Evolutionary conservation across 2,329 filamentous ascomycete genomes (phyloP).

Genomic region (Diaporthe citrichinensis): DNA sequence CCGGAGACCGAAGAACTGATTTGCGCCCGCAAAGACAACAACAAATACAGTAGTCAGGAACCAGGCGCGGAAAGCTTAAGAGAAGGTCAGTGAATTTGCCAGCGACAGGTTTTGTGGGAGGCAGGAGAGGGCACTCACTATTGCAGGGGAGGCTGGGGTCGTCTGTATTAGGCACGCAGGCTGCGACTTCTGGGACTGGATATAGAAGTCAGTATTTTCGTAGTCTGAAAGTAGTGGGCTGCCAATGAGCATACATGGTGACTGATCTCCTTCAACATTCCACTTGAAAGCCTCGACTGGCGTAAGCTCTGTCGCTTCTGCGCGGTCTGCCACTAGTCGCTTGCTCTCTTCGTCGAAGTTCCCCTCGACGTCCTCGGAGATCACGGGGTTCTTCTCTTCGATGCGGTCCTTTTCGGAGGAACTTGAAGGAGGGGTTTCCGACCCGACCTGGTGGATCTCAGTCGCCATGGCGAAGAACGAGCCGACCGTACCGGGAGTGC

Average conservation of each 20-base stretch:
- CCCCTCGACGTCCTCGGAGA: slow-evolving; percentile 36
- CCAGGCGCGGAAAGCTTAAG: slow-evolving; percentile 50
- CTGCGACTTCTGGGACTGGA: slow-evolving; percentile 53
- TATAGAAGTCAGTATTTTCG: background rate
- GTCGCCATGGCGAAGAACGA: slow-evolving; percentile 33
- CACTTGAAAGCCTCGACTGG: slow-evolving; percentile 54
- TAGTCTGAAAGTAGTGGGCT: background rate
- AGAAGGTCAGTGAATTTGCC: background rate
- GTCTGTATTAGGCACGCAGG: slow-evolving; percentile 53
- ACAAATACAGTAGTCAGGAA: slow-evolving; percentile 49
- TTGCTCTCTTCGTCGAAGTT: slow-evolving; percentile 40
- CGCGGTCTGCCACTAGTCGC: slow-evolving; percentile 37
- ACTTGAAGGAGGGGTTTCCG: slow-evolving; percentile 10
- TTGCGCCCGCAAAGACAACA: slow-evolving; percentile 52
- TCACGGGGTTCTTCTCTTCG: slow-evolving; percentile 38
- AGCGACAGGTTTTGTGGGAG: background rate
- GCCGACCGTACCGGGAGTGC: background rate
- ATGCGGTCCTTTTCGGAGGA: background rate
- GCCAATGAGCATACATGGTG: slow-evolving; percentile 49
- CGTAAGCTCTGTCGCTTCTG: slow-evolving; percentile 51
- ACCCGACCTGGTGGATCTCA: slow-evolving; percentile 38
- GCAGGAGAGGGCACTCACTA: slow-evolving; percentile 43
- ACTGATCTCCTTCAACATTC: slow-evolving; percentile 55
- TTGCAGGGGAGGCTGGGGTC: slow-evolving; percentile 51
- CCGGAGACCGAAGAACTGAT: slow-evolving; percentile 54